phyloP scores from a whole-genome alignment of 768 basidiomycete genomes.

The Mycena haematopus region DNA sequence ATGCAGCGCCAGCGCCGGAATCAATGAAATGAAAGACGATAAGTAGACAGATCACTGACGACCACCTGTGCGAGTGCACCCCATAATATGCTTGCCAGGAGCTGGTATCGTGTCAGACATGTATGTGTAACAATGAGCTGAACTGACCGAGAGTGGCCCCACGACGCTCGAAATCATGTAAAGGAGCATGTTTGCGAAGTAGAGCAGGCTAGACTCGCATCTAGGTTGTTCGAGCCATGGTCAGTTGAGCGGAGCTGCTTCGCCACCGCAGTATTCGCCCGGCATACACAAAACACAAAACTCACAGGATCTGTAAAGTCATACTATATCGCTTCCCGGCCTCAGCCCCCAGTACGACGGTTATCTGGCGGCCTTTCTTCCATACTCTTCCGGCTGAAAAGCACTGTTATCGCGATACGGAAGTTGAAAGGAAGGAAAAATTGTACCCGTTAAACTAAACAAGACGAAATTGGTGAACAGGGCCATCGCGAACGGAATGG shows the following conservation, averaged over 20 bases:
- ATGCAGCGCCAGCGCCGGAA: not conserved
- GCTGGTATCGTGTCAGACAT: not conserved
- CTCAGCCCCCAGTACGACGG: not conserved
- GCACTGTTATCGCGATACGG: not conserved
- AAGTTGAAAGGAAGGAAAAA: too few species aligned
- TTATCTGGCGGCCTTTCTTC: not conserved
- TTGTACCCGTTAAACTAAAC: conserved; percentile 1
- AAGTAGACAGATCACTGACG: not conserved
- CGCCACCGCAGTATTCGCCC: too few species aligned
- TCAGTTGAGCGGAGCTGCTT: not conserved
- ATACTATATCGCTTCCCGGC: not conserved
- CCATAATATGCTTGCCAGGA: not conserved
- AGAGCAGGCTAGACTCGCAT: conserved; percentile 18
- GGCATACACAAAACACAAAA: not conserved
- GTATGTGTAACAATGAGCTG: not conserved
- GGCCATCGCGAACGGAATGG: not conserved
- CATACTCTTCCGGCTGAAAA: conserved; percentile 11
- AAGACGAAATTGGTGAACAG: conserved; percentile 5
- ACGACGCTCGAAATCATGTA: not conserved
- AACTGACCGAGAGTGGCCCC: not conserved
- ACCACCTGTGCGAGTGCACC: conserved; percentile 11
- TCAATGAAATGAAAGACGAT: not conserved
- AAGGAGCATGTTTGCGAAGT: not conserved
- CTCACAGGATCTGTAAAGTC: conserved; percentile 1
- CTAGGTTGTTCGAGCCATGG: not conserved